Conservation (phyloP, 805 yeast genomes). For the Kodamaea fukazawae region DNA sequence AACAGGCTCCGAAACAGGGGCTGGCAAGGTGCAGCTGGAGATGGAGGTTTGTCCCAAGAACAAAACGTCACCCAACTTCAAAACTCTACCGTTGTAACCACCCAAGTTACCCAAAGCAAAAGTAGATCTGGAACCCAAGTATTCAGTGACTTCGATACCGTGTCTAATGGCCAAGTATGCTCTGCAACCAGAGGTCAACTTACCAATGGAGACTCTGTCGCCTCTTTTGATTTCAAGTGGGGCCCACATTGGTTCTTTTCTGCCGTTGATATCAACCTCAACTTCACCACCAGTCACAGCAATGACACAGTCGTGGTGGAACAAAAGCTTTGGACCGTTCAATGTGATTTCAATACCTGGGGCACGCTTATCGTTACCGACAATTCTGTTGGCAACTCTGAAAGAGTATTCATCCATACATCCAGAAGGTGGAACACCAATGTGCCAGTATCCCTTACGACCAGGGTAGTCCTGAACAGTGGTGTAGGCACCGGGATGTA, state of each 20-base stretch:
- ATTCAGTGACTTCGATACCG: slow-evolving; percentile 91
- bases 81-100: slow-evolving; percentile 89
- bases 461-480: slow-evolving; percentile 98
- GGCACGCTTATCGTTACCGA: slow-evolving; percentile 77
- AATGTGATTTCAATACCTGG: slow-evolving; percentile 91
- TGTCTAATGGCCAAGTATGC: slow-evolving; percentile 87
- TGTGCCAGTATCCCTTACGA: slow-evolving; percentile 79
- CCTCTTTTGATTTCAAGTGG: slow-evolving; percentile 74
- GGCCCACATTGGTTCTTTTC: slow-evolving; percentile 57
- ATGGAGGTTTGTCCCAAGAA: slow-evolving; percentile 78
- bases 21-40: slow-evolving; percentile 65
- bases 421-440: slow-evolving; percentile 98
- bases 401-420: slow-evolving; percentile 96
- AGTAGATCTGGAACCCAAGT: slow-evolving; percentile 93
- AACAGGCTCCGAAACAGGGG: slow-evolving; percentile 64
- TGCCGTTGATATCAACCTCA: slow-evolving; percentile 64
- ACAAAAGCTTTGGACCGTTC: slow-evolving; percentile 79
- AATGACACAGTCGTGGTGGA: slow-evolving; percentile 76
- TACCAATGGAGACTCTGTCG: slow-evolving; percentile 77
- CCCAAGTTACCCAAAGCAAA: slow-evolving; percentile 93
- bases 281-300: slow-evolving; percentile 87
- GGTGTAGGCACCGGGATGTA: slow-evolving; percentile 73
- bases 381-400: slow-evolving; percentile 84
- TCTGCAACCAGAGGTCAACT: slow-evolving; percentile 79
- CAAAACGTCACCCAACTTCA: slow-evolving; percentile 89